Evolutionary conservation across 257 asterid genomes (phyloP).

Genomic region (Solanum chmielewskii): DNA sequence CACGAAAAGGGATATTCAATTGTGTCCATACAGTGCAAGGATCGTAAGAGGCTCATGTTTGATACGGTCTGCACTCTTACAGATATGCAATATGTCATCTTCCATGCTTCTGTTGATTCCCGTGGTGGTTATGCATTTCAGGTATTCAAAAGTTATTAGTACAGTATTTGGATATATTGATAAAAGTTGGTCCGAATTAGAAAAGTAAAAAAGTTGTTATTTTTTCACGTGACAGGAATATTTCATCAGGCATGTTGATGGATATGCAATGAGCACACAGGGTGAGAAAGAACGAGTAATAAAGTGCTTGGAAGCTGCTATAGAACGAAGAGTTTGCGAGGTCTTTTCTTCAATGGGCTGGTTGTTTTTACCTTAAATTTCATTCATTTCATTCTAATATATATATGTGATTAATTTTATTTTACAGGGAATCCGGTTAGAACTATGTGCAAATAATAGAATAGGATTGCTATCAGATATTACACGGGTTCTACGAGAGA

Average conservation of each 20-base stretch:
- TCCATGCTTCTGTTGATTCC: conserved; percentile 67
- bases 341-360: conserved; percentile 1
- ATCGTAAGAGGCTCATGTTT: conserved; percentile 63
- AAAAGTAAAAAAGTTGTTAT: neutral
- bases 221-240: conserved; percentile 47
- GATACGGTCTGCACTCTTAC: conserved; percentile 78
- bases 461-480: conserved; percentile 72
- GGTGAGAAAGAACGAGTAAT: conserved; percentile 52
- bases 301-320: conserved; percentile 69
- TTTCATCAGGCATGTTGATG: conserved; percentile 52
- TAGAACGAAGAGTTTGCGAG: conserved; percentile 70
- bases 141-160: conserved; percentile 8
- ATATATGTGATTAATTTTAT: neutral
- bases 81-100: conserved; percentile 63
- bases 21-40: conserved; percentile 50
- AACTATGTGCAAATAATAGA: conserved; percentile 46
- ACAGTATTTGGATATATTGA: neutral
- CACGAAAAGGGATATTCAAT: conserved; percentile 61
- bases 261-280: conserved; percentile 40
- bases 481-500: conserved; percentile 62
- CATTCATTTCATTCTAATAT: no score
- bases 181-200: neutral
- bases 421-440: conserved; percentile 48
- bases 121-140: conserved; percentile 56
- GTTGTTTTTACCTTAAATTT: no score